Conservation (phyloP, 306 rosid genomes). For the Corylus heterophylla region DNA sequence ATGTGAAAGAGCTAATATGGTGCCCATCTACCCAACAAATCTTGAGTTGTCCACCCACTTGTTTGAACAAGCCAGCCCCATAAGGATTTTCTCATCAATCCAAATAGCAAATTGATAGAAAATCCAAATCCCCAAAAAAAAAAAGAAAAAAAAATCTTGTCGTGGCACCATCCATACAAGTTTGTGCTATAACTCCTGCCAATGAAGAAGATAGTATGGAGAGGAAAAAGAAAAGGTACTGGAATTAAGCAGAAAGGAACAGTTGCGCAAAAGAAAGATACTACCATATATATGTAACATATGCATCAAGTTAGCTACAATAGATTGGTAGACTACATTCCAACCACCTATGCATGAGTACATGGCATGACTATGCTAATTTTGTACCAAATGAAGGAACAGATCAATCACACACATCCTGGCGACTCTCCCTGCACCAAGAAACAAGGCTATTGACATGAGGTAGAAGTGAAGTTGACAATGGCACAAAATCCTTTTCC, state of each 20-base stretch:
- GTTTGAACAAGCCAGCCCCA: too few relatives aligned
- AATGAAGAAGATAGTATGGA: not conserved
- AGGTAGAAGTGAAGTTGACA: conserved; percentile 14
- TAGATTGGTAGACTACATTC: not conserved
- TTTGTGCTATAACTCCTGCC: not conserved
- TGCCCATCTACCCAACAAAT: too few relatives aligned
- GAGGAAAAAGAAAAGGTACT: not conserved
- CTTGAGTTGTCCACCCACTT: too few relatives aligned
- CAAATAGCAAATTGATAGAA: not conserved
- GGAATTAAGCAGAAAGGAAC: not conserved
- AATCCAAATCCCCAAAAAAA: not conserved
- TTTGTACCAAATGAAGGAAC: not conserved
- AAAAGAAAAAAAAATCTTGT: not conserved
- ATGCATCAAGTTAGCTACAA: not conserved
- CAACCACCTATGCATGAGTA: not conserved
- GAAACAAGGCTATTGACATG: conserved; percentile 56
- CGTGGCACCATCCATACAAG: not conserved
- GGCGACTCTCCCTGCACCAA: conserved; percentile 30
- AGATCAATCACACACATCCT: not conserved
- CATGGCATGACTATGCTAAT: not conserved
- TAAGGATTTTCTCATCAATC: too few relatives aligned
- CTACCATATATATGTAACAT: not conserved
- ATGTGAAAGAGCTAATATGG: too few relatives aligned
- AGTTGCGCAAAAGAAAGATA: not conserved
- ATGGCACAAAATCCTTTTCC: not conserved